Conservation (phyloP, 1,284 basidiomycete genomes). For the Cystobasidium pallidum region DNA sequence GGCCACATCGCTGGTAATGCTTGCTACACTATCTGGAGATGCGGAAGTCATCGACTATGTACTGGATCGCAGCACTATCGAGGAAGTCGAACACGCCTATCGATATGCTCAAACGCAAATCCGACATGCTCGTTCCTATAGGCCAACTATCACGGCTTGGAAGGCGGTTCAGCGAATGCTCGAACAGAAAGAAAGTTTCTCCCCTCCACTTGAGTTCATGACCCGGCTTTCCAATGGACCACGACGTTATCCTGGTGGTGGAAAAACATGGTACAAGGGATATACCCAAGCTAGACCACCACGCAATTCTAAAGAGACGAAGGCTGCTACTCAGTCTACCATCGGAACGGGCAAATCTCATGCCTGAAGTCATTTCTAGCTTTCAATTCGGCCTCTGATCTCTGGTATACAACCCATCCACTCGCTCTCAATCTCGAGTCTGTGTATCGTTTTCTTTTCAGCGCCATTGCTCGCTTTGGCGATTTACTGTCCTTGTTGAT, state of each 20-base stretch:
- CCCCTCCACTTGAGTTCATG: neutral
- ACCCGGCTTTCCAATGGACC: neutral
- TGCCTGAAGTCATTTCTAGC: no score
- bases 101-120: slow-evolving; percentile 12
- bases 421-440: no score
- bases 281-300: neutral
- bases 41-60: slow-evolving; percentile 31
- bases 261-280: slow-evolving; percentile 1
- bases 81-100: slow-evolving; percentile 24
- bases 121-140: slow-evolving; percentile 4
- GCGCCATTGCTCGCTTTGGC: neutral
- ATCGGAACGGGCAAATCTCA: neutral
- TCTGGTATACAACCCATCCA: no score
- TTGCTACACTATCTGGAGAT: slow-evolving; percentile 33
- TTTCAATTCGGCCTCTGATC: no score
- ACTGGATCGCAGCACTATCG: slow-evolving; percentile 16
- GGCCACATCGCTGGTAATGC: slow-evolving; percentile 20
- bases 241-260: neutral
- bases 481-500: no score
- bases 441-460: no score
- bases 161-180: slow-evolving; percentile 8
- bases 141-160: slow-evolving; percentile 3
- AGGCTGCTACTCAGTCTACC: neutral
- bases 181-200: slow-evolving; percentile 26
- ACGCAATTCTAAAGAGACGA: neutral